Base-by-base conservation (phyloP, 345 rosid species). In the Salix brachista region DNA sequence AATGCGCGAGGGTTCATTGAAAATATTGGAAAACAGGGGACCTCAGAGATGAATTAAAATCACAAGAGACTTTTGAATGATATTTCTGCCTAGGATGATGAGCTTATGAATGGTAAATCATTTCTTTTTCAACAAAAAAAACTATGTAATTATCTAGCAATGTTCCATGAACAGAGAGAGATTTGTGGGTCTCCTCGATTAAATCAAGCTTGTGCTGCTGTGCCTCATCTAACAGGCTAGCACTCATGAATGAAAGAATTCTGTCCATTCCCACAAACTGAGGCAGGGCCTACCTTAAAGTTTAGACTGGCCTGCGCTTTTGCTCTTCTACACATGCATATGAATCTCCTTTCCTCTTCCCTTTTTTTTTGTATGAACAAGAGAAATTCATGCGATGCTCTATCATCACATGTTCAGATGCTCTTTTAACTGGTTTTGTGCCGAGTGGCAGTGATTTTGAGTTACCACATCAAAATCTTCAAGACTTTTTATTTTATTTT, bases 161-260 rank as follows among this genome's bases (percentile, higher is more conserved):
- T 9, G 44, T 41, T 41, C 44, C 13, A 10, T 41, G 44, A 41
- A 10, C 44, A 10, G 12, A 11, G 13, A 10, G 44, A 41, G 44
- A 41, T 41, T 12, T 25, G 48, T 36, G 75, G 77, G 76, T 41
- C 77, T 75, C 6, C 25, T 8, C 60, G 8, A 26, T 26, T 52
- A 41, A 64, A 65, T 50, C 58, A 42, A 77, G 72, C 75, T 54
- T 56, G 74, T 69, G 72, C 65, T 26, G 16, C 26, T 69, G 76
- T 70, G 73, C 60, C 80, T 77, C 52, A 37, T 61, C 79, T 56
- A 74, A 39, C 69, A 65, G 73, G 48, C 71, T 32, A 60, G 48
- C 46, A 71, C 65, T 37, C 62, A 34, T 56, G 72, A 48, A 77
- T 69, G 75, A 72, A 75, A 17, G 77, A 65, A 61, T 17, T 42